phyloP scores from a whole-genome alignment of 2,329 filamentous ascomycete genomes.

The Nannizziopsis arthrosporioides region DNA sequence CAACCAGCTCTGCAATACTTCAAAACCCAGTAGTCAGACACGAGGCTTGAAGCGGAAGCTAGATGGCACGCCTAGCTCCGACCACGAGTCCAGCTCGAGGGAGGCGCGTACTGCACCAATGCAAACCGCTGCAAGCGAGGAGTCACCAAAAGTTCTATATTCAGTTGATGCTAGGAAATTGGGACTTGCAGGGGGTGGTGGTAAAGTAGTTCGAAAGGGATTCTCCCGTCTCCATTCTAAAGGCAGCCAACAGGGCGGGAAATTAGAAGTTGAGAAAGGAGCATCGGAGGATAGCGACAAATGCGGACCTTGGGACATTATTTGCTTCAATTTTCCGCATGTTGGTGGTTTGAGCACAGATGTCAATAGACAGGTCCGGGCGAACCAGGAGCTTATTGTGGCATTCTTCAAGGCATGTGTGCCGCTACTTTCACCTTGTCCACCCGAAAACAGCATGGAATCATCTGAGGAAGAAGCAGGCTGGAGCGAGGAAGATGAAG shows the following conservation, averaged over 20 bases:
- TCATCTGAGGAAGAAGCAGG: conserved; percentile 16
- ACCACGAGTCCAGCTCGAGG: neutral
- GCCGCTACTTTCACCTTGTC: conserved; percentile 28
- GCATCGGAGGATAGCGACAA: conserved; percentile 13
- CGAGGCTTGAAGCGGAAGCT: conserved; percentile 17
- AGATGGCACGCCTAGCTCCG: conserved; percentile 5
- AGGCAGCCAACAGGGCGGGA: neutral
- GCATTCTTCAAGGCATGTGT: conserved; percentile 38
- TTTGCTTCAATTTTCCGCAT: conserved; percentile 96
- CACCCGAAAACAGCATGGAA: conserved; percentile 14
- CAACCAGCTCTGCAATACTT: conserved; percentile 26
- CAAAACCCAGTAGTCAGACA: neutral
- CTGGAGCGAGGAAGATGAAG: conserved; percentile 9
- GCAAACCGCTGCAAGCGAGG: neutral
- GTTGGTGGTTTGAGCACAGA: conserved; percentile 85
- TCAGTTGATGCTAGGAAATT: conserved; percentile 36
- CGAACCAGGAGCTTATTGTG: conserved; percentile 59
- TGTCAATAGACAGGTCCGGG: conserved; percentile 84
- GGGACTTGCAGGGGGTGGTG: conserved; percentile 25
- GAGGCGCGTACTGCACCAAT: neutral
- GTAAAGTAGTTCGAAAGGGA: conserved; percentile 36
- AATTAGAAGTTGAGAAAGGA: neutral
- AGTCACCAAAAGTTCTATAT: conserved; percentile 28
- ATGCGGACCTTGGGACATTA: conserved; percentile 52
- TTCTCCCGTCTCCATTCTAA: conserved; percentile 20